Base-by-base conservation (phyloP, 768 basidiomycete species). In the Clitopilus passeckerianus region DNA sequence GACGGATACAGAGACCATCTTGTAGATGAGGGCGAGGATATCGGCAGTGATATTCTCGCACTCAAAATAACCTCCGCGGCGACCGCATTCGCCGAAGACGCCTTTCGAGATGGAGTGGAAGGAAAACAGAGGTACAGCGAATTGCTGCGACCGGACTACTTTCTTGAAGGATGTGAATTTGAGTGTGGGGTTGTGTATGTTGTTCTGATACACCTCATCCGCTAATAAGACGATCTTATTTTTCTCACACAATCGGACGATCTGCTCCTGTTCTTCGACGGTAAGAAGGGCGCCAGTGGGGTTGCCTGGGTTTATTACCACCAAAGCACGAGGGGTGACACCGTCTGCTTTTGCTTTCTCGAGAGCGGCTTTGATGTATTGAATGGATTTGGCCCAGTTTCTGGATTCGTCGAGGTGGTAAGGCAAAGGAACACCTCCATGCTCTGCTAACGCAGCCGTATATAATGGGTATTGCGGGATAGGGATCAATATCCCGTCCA, bases 31-130 rank as follows among this genome's bases (percentile, higher is more conserved):
- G 15, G 90, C 93, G 61, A 90, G 76, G 60, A 96, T 80, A 30
- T 93, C 88, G 9, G 86, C 78, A 12, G 79, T 69, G 64, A 99
- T 75, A 74, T 98, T 98, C 61, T 84, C 81, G 70, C 88, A 86
- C 75, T 99, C 96, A 66, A 96, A 95, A 78, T 97, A 99, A 2
- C 95, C 96, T 34, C 96, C 96, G 53, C 97, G 84, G n/a, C 96
- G 81, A 1, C 97, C 96, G 71, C 97, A 99, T 75, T 99, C 96
- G 60, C 96, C 96, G 35, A 84, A 85, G 61, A 97, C 92, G 56
- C 96, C 96, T 73, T 99, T 99, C 58, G 93, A 95, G 70, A 96
- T 96, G 57, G 91, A 94, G 77, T 99, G 96, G 87, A 97, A 98
- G 50, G 92, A 95, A 57, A 99, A 78, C 70, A 99, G 86, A 46